Base-by-base conservation (phyloP, 345 rosid genomes). In the Toxicodendron radicans region DNA sequence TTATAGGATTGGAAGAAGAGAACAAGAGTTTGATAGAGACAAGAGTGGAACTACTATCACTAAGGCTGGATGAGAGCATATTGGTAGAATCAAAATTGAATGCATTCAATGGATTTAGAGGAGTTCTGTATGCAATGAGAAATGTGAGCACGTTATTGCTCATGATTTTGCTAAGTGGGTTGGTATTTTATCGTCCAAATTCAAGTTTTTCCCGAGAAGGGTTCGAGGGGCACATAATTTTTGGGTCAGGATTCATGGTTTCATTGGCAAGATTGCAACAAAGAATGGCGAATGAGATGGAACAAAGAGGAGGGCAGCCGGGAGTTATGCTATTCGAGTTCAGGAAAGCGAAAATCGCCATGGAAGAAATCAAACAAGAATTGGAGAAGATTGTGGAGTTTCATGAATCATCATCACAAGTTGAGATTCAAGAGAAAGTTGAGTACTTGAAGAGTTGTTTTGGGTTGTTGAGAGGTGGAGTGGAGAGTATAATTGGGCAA, bases 61-160 rank as follows among this genome's bases (percentile, higher is more conserved):
- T 83, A 48, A 69, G 71, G 69, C 60, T 78, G 35, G 76, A 80
- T 33, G 74, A 82, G 24, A 79, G 43, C 52, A 67, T 79, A 2
- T 14, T 72, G 9, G n/a, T 70, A 35, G 86, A 86, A 38, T 82
- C 89, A n/a, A 84, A 77, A 74, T 52, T 84, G 32, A 91, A 88
- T 76, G 97, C 85, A 0, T 93, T 86, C 78, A 86, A 86, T 68
- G 97, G 98, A 3, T 93, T 93, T 27, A 81, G 95, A 43, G 97
- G 98, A 3, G 98, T 88, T 4, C 87, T 93, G 5, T 84, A 87
- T 73, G 95, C 97, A 49, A 90, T 85, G 85, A 83, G 91, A 82
- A 88, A 84, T 65, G 94, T 84, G 32, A 87, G 86, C 64, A 85
- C 95, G 10, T 77, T 91, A 68, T 89, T 93, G 7, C 79, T 90